Evolutionary conservation across 768 basidiomycete species (phyloP).

Genomic region (Butyriboletus loyo): DNA sequence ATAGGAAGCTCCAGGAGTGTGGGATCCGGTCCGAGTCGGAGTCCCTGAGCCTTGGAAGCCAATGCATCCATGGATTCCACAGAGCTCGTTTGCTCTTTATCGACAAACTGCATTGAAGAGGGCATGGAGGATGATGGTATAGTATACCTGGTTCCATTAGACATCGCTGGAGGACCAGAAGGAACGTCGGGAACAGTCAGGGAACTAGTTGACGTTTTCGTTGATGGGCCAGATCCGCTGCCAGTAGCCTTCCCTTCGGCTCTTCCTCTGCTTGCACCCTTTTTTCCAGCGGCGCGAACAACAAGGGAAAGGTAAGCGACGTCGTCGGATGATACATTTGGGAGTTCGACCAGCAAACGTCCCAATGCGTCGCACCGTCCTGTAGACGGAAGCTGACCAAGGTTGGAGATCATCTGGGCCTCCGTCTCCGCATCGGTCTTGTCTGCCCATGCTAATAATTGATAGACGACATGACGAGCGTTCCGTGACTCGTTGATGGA

Average conservation of each 20-base stretch:
- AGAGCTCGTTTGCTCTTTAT: neutral
- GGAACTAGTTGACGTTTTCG: neutral
- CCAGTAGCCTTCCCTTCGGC: neutral
- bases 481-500: neutral
- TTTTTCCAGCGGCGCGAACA: neutral
- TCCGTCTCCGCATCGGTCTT: neutral
- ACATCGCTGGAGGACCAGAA: neutral
- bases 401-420: neutral
- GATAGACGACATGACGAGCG: neutral
- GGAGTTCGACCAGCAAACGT: slow-evolving; percentile 1
- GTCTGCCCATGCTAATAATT: neutral
- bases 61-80: neutral
- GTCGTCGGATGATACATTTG: neutral
- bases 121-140: neutral
- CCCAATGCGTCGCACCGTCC: slow-evolving; percentile 7
- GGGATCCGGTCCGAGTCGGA: neutral
- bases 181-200: neutral
- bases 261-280: neutral
- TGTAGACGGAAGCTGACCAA: neutral
- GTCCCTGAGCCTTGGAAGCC: neutral
- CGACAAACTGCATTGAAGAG: neutral
- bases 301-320: neutral
- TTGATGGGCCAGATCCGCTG: neutral
- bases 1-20: slow-evolving; percentile 3
- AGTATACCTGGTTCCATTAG: neutral